phyloP scores from a whole-genome alignment of 1,284 basidiomycete genomes.

The Ceraceosorus guamensis region DNA sequence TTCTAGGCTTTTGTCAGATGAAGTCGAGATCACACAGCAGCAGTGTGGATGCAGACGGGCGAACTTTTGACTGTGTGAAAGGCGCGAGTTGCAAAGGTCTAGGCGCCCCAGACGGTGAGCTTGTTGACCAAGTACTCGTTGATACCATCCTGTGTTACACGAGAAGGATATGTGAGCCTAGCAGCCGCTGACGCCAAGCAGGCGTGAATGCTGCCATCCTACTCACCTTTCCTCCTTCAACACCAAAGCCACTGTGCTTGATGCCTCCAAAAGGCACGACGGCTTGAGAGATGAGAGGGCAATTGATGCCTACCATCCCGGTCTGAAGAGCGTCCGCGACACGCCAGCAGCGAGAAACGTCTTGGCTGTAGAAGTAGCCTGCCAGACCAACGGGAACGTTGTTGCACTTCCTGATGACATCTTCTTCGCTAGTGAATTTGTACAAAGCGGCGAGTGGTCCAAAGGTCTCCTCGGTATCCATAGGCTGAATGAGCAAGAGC shows the following conservation, averaged over 20 bases:
- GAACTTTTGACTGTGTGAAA: no score
- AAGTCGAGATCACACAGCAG: no score
- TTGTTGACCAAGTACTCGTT: constrained; percentile 57
- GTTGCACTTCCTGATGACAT: constrained; percentile 82
- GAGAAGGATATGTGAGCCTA: no score
- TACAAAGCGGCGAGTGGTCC: constrained; percentile 52
- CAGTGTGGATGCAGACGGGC: no score
- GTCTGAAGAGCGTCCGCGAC: constrained; percentile 96
- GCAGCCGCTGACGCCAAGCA: no score
- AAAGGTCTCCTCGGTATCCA: constrained; percentile 45
- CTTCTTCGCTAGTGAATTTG: constrained; percentile 85
- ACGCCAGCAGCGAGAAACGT: constrained; percentile 83
- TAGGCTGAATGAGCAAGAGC: constrained; percentile 17
- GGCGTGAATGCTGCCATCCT: constrained; percentile 38
- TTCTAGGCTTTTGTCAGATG: no score
- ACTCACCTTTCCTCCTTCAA: constrained; percentile 48
- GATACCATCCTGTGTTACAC: constrained; percentile 59
- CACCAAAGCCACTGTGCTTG: constrained; percentile 65
- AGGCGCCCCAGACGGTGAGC: constrained; percentile 28
- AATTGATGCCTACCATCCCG: constrained; percentile 77
- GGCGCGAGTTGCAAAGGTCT: no score
- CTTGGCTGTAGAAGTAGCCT: constrained; percentile 54
- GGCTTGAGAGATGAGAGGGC: constrained; percentile 39
- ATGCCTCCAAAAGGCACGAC: constrained; percentile 72
- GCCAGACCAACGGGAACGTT: constrained; percentile 77